Conservation (phyloP, 1,284 basidiomycete species). For the Clitocybe nebularis region DNA sequence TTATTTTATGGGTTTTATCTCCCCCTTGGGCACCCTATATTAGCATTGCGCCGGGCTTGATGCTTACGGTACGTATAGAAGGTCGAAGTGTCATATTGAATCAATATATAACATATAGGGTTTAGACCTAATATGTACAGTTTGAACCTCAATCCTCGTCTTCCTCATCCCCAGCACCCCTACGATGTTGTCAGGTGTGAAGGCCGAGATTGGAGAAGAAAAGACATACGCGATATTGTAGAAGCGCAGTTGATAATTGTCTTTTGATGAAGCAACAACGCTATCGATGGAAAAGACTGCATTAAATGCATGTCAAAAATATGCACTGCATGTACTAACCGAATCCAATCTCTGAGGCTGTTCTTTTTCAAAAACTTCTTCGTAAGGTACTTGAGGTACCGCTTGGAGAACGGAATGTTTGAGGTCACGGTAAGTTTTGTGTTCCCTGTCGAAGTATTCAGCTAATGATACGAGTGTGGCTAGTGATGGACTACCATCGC, state of each 20-base stretch:
- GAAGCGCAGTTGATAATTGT: slow-evolving; percentile 88
- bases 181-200: slow-evolving; percentile 14
- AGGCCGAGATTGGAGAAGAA: neutral
- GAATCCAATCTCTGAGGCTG: slow-evolving; percentile 81
- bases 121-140: no score
- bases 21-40: no score
- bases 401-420: slow-evolving; percentile 85
- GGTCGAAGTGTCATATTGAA: no score
- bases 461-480: slow-evolving; percentile 8
- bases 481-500: slow-evolving; percentile 75
- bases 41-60: no score
- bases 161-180: slow-evolving; percentile 43
- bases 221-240: slow-evolving; percentile 86
- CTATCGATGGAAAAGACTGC: slow-evolving; percentile 20
- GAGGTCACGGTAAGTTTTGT: slow-evolving; percentile 80
- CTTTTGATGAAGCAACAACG: slow-evolving; percentile 87
- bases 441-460: slow-evolving; percentile 41
- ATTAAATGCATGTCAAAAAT: neutral
- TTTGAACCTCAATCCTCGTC: slow-evolving; percentile 48
- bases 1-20: no score
- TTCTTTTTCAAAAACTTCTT: slow-evolving; percentile 97
- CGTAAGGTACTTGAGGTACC: slow-evolving; percentile 91
- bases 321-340: slow-evolving; percentile 33
- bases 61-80: no score
- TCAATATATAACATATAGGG: no score